Conservation (phyloP, 1,284 basidiomycete genomes). For the Lentinula novae-zelandiae region DNA sequence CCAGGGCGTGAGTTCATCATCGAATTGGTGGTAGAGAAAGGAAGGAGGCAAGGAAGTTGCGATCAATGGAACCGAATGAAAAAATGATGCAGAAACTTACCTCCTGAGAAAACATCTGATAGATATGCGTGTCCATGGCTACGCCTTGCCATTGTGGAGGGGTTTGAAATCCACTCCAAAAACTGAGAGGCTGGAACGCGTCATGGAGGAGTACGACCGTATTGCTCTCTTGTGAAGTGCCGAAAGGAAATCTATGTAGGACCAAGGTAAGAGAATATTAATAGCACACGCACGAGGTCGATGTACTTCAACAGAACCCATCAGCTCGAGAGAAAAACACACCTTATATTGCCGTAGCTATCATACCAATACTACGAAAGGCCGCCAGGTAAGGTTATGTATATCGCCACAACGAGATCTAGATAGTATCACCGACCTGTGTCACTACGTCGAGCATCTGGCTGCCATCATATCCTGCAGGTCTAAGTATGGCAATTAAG, state of each 20-base stretch:
- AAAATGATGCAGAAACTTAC: slow-evolving; percentile 30
- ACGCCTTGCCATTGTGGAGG: slow-evolving; percentile 59
- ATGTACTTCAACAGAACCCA: not conserved
- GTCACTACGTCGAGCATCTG: slow-evolving; percentile 2
- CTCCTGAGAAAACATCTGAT: slow-evolving; percentile 72
- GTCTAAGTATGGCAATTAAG: slow-evolving; percentile 2
- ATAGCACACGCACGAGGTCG: not conserved
- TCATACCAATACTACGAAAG: slow-evolving; percentile 30
- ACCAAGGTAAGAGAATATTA: not conserved
- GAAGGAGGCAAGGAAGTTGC: not conserved
- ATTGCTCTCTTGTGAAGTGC: slow-evolving; percentile 54
- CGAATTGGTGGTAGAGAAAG: not conserved
- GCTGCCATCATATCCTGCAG: slow-evolving; percentile 10
- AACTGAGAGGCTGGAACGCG: slow-evolving; percentile 77
- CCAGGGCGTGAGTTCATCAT: not conserved
- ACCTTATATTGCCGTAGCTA: slow-evolving; percentile 75
- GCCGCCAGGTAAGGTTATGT: not conserved
- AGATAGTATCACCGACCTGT: slow-evolving; percentile 4
- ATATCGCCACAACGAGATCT: not conserved
- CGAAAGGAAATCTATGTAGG: slow-evolving; percentile 43
- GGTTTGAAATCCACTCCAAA: slow-evolving; percentile 71
- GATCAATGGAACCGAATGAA: not conserved
- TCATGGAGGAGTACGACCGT: slow-evolving; percentile 77
- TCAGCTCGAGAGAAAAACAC: slow-evolving; percentile 11
- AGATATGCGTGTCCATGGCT: slow-evolving; percentile 80